Conservation (phyloP, 441 rosid species). For the Erysimum pusillum region DNA sequence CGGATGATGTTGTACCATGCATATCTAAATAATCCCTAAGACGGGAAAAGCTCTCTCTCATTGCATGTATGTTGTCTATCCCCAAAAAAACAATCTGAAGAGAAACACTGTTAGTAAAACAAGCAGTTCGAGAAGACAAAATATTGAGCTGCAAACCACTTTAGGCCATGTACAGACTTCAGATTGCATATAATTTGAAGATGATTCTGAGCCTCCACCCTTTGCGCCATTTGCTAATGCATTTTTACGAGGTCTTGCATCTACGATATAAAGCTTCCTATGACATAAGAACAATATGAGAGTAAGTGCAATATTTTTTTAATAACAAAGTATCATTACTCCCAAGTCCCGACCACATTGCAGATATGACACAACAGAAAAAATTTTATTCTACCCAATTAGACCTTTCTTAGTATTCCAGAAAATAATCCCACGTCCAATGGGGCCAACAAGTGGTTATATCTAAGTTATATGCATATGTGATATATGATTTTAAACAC, state of each 20-base stretch:
- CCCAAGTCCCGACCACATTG: slow-evolving; percentile 34
- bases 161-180: slow-evolving; percentile 70
- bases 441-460: slow-evolving; percentile 31
- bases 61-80: slow-evolving; percentile 98
- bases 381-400: slow-evolving; percentile 6
- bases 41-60: slow-evolving; percentile 98
- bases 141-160: slow-evolving; percentile 41
- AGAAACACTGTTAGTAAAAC: slow-evolving; percentile 33
- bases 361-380: slow-evolving; percentile 5
- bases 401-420: slow-evolving; percentile 24
- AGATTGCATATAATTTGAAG: slow-evolving; percentile 92
- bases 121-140: slow-evolving; percentile 35
- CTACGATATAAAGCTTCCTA: slow-evolving; percentile 97
- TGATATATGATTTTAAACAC: slow-evolving; percentile 12
- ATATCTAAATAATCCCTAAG: slow-evolving; percentile 97
- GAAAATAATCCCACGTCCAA: slow-evolving; percentile 16
- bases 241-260: slow-evolving; percentile 99
- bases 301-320: slow-evolving; percentile 8
- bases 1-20: slow-evolving; percentile 96
- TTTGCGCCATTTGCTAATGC: slow-evolving; percentile 99
- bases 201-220: slow-evolving; percentile 99
- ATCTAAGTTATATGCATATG: slow-evolving; percentile 29
- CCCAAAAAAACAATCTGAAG: slow-evolving; percentile 93
- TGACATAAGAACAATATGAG: slow-evolving; percentile 35
- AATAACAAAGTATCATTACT: slow-evolving; percentile 10